Evolutionary conservation across 2,329 filamentous ascomycete species (phyloP), one percentile per base, ranked within the genome.

Genomic region (Cercospora sp.): DNA sequence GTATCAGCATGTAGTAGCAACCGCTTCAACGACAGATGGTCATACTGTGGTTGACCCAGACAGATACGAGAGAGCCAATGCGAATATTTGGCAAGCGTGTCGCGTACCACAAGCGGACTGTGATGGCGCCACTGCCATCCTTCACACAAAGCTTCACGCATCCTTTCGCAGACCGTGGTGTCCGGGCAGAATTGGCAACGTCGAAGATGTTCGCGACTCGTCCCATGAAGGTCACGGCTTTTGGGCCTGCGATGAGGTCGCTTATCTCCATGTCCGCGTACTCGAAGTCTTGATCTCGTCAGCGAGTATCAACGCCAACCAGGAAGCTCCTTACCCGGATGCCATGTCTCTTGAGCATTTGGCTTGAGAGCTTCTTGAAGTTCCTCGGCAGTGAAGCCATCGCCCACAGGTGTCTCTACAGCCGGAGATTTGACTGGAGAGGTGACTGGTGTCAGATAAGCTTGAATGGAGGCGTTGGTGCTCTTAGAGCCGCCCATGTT

Each of bases 191-290:
- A 23, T 80, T 83, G 10, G 75, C 73, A 6, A 81, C 77, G 31
- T 85, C 79, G 59, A 78, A 83, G 69, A 87, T 82, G 74, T 88
- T 88, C 10, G 86, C 85, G 12, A 89, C 75, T 30, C 87, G 80
- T 1, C 87, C 87, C 40, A 80, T 82, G 66, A 89, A 84, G 2
- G 80, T 80, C 31, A 88, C 82, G 61, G 83, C 79, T 33, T 78
- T 78, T 0, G 84, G 84, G 0, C 87, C 87, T 1, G 83, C 79
- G 40, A 83, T 70, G 0, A 89, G 78, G 4, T 82, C 75, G 6
- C 77, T 79, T 33, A 89, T 85, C 20, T 77, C 74, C 77, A 80
- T 33, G 72, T 85, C 63, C 78, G 80, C 70, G 79, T 84, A 76
- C 73, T 85, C 66, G 78, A 78, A 31, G 78, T 81, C 71, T 64